Base-by-base conservation (phyloP, 139 green algal species). In the Mychonastes homosphaera region DNA sequence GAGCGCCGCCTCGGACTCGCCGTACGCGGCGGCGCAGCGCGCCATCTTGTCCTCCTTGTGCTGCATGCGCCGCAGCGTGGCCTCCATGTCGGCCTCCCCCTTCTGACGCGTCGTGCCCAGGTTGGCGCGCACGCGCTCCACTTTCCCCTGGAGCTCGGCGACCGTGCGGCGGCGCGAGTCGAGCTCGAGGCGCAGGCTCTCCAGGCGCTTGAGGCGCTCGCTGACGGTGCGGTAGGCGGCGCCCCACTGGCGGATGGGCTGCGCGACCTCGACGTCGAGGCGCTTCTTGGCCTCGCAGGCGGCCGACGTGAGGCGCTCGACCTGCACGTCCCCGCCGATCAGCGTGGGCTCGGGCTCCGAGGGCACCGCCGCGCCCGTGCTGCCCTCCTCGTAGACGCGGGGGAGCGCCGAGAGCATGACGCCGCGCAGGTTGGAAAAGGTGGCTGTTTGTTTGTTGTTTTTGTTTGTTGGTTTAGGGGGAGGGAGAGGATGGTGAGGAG, bases 151-250 rank as follows among this genome's bases (percentile, higher is more conserved):
- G 47, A 93, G 77, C 23, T 66, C 71, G 51, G 65, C 66, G n/a
- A 94, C 86, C 10, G 86, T 94, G 26, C 84, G 65, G 15, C 84
- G 62, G 18, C 86, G 73, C 0, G 84, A 93, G 62, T 94, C 86
- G 40, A 94, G 73, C 68, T 94, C 86, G 35, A 94, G 72, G 1
- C 86, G 62, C 50, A 94, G 66, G 3, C 47, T 53, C 72, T 94
- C 86, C 34, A 94, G 63, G 56, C 71, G 74, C 56, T 70, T 80
- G 83, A 92, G 89, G 43, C 79, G 77, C 36, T 80, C 76, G 71
- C 74, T 55, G 21, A 84, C 68, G 36, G 62, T 71, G 2, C 72
- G 68, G 60, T 85, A 92, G 3, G 78, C 80, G 46, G 72, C 77
- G 39, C 83, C 79, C 84, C 84, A 92, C 10, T 79, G 63, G 57